Base-by-base conservation (phyloP, 257 asterid species). In the Solanum sparsipilum region DNA sequence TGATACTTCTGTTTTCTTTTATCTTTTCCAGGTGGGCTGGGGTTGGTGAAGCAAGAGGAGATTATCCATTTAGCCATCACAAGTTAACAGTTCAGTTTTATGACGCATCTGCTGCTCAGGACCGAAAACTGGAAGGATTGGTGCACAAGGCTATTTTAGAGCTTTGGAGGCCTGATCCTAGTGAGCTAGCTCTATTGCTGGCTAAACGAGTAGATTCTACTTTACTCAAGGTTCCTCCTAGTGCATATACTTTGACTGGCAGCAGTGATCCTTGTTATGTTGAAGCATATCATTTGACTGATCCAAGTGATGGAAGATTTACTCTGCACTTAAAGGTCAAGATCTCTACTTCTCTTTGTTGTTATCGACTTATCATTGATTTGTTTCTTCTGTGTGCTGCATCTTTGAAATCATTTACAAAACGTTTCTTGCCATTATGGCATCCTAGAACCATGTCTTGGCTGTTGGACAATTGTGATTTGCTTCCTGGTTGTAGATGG, bases 191-290 rank as follows among this genome's bases (percentile, higher is more conserved):
- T 87, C 93, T 92, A 83, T 87, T 96, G 87, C 88, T 96, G 90
- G 90, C 96, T 13, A 95, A 94, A 92, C 96, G 96, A 90, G 87
- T 91, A 23, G 94, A 92, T 89, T 92, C 98, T 46, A 90, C 94
- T 83, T 89, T 92, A 87, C 91, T 95, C 90, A 96, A 94, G 93
- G 93, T 93, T 84, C 98, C 98, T 87, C 98, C 98, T 6, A 92
- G 94, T 87, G 94, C 98, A 65, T 88, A 90, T 89, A 91, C 98
- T 75, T 91, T 96, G 95, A 91, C 96, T 25, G 98, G 96, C 81
- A 95, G 98, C 93, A 96, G 98, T 82, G 98, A 96, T 93, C 98
- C 98, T 89, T 96, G 98, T 87, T 96, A 94, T 88, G 98, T 96
- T 65, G 98, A 96, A 93, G 98, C 95, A 48, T 94, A 95, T 92